Evolutionary conservation across 23 red algal species (phyloP), one percentile per base, ranked within the genome.

Genomic region (Gracilaria gracilis): DNA sequence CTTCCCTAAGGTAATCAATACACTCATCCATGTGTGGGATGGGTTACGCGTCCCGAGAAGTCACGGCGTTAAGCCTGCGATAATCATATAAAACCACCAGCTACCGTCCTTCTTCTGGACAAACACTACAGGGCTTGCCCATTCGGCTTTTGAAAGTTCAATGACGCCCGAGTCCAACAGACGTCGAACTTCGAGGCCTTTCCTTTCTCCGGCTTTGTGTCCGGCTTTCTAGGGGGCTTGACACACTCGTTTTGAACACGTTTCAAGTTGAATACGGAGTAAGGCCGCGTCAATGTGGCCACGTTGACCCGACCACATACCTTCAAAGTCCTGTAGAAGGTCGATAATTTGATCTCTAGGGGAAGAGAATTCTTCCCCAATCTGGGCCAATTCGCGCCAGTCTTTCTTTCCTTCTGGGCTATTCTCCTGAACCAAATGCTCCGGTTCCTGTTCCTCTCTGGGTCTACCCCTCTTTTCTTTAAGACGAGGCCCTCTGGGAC

Each of bases 1-100:
- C 71, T 31, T 76, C 71, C 35, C 71, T 21, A 49, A 76, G 71
- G 71, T 5, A 76, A 76, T 76, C 71, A 31, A 76, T 76, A 34
- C 35, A 76, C 71, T 76, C 35, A 49, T 76, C 71, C 17, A 76
- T 49, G 17, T 21, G 71, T 46, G 23, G 71, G 20, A 6, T 46
- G 23, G 71, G 71, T 4, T 76, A 76, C 12, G 37, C 44, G 34
- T 76, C 17, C 33, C 71, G 71, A 49, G 23, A 6, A 6, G 71
- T 76, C 23, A 76, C 35, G 34, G 71, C 71, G 33, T 76, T 76
- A 7, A 76, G 33, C 4, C 44, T 7, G 34, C 74, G 37, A 36
- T 79, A 79, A 2, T 79, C 74, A 79, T 39, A 47, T 36, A 79
- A 24, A 79, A 79, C 49, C 74, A 9, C 40, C 44, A 53, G 24